phyloP scores from a whole-genome alignment of 257 asterid genomes.

The Nicotiana noctiflora region DNA sequence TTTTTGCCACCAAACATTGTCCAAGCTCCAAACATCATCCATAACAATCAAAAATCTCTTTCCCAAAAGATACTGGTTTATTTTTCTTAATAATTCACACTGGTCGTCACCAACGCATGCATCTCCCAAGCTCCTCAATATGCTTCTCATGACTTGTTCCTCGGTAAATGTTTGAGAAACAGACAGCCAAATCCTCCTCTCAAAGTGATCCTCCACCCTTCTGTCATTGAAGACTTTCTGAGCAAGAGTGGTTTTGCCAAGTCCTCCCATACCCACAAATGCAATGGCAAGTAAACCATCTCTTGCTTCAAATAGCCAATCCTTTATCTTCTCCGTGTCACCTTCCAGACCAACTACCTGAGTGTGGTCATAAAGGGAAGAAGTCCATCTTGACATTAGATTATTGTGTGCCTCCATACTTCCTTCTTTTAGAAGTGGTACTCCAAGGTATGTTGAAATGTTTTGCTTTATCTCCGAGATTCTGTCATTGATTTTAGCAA shows the following conservation, averaged over 20 bases:
- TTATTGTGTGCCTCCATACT: conserved; percentile 23
- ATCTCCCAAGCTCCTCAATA: conserved; percentile 31
- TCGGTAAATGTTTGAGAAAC: conserved; percentile 30
- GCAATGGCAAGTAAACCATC: conserved; percentile 27
- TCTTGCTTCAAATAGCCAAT: conserved; percentile 22
- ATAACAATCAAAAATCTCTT: conserved; percentile 27
- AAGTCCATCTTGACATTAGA: conserved; percentile 31
- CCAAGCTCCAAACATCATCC: conserved; percentile 31
- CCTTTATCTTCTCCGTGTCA: conserved; percentile 26
- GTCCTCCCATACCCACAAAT: conserved; percentile 34
- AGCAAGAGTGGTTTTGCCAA: conserved; percentile 31
- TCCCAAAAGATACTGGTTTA: conserved; percentile 27
- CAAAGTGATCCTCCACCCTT: conserved; percentile 18
- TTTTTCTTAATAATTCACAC: conserved; percentile 23
- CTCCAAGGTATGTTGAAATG: conserved; percentile 21
- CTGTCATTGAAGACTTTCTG: conserved; percentile 24
- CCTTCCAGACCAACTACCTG: conserved; percentile 34
- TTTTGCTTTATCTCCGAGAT: conserved; percentile 18
- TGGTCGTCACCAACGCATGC: conserved; percentile 27
- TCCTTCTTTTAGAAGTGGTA: conserved; percentile 16
- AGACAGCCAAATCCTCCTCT: conserved; percentile 33
- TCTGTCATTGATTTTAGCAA: conserved; percentile 20
- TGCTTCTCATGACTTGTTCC: conserved; percentile 33
- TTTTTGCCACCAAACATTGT: conserved; percentile 24
- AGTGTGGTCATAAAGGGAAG: conserved; percentile 24